Evolutionary conservation across 257 asterid species (phyloP).

Genomic region (Solanum pennellii): DNA sequence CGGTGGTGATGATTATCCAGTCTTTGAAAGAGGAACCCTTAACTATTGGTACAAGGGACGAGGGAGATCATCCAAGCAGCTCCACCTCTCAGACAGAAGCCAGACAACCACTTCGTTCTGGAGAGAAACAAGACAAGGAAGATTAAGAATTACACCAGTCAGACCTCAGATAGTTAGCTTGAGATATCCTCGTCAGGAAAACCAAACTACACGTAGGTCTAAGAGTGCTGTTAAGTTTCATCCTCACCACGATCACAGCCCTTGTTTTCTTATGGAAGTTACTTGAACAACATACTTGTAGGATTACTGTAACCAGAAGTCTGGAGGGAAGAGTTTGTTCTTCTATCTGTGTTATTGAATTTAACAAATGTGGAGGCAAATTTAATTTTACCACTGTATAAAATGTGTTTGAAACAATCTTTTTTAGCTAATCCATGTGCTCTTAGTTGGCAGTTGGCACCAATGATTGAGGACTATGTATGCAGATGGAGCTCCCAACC

Average conservation of each 20-base stretch:
- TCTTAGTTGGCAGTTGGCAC: background rate
- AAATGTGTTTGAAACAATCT: background rate
- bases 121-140: slow-evolving; percentile 34
- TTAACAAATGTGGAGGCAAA: background rate
- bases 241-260: background rate
- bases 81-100: slow-evolving; percentile 24
- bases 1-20: slow-evolving; percentile 34
- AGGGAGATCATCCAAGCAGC: slow-evolving; percentile 14
- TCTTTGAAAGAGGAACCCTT: slow-evolving; percentile 45
- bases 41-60: slow-evolving; percentile 11
- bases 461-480: background rate
- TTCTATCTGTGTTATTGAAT: background rate
- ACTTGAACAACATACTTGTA: background rate
- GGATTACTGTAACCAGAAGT: background rate
- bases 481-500: background rate
- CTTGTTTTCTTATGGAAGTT: background rate
- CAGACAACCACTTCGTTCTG: slow-evolving; percentile 17
- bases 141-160: slow-evolving; percentile 16
- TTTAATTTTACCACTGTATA: background rate
- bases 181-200: background rate
- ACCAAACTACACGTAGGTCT: background rate
- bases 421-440: background rate
- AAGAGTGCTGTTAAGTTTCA: background rate
- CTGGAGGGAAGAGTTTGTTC: background rate
- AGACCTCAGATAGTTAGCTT: background rate